These are phyloP conservation scores for Ustulina deusta DNA, from an alignment of 2,329 filamentous ascomycete genomes.

Conservation along the genomic window DNA sequence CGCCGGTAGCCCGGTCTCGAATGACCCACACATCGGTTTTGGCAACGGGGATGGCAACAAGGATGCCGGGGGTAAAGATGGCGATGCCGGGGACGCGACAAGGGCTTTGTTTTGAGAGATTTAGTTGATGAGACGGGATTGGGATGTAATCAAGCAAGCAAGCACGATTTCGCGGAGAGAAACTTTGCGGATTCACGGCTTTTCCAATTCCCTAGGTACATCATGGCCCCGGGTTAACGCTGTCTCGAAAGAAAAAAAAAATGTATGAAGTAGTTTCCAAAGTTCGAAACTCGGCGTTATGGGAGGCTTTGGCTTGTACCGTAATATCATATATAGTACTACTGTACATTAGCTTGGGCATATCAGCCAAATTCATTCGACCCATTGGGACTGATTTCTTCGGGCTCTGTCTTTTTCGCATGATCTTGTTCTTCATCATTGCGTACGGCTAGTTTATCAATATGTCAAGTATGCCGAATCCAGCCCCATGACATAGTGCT, in stretches of 20 bases:
- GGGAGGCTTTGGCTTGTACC: slow-evolving; percentile 14
- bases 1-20: slow-evolving; percentile 72
- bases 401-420: neutral
- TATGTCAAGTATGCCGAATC: neutral
- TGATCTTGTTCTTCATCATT: neutral
- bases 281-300: slow-evolving; percentile 29
- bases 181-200: neutral
- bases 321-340: slow-evolving; percentile 42
- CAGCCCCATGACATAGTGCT: too few relatives aligned
- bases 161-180: too few relatives aligned
- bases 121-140: neutral
- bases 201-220: neutral
- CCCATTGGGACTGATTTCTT: neutral
- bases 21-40: slow-evolving; percentile 38
- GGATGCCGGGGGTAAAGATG: slow-evolving; percentile 39
- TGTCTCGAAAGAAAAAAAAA: slow-evolving; percentile 1
- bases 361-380: slow-evolving; percentile 33
- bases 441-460: neutral
- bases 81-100: slow-evolving; percentile 34
- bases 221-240: neutral
- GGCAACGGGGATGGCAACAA: slow-evolving; percentile 35
- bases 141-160: neutral
- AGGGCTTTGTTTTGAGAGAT: slow-evolving; percentile 38
- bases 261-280: slow-evolving; percentile 17
- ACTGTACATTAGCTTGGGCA: slow-evolving; percentile 37